These are phyloP conservation scores for Neonectria faginata DNA, from an alignment of 2,329 filamentous ascomycete species.

Conservation along the genomic window DNA sequence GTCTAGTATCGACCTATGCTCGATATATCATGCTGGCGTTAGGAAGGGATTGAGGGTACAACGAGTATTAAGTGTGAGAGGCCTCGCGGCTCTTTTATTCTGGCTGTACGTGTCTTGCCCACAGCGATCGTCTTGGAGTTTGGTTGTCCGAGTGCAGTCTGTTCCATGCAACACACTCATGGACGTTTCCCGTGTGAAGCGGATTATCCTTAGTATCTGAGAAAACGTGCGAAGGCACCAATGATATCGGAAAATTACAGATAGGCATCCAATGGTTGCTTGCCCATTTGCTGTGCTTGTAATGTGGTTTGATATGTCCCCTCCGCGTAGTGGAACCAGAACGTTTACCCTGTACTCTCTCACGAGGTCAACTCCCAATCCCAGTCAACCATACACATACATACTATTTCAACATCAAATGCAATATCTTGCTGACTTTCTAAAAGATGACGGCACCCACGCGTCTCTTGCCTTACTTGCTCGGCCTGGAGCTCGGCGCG, in stretches of 20 bases:
- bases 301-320: neutral
- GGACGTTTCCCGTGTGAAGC: neutral
- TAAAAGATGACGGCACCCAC: slow-evolving; percentile 55
- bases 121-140: slow-evolving; percentile 5
- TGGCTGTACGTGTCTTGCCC: neutral
- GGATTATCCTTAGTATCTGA: neutral
- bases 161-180: neutral
- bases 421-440: no score
- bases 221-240: no score
- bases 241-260: neutral
- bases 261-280: no score
- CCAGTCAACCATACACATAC: slow-evolving; percentile 4
- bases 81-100: neutral
- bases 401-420: neutral
- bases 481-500: slow-evolving; percentile 82
- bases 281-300: neutral
- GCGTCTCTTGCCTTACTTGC: slow-evolving; percentile 81
- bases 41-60: neutral
- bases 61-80: neutral
- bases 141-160: neutral
- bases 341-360: slow-evolving; percentile 21
- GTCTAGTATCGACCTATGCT: slow-evolving; percentile 6
- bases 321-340: slow-evolving; percentile 13
- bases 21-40: slow-evolving; percentile 32
- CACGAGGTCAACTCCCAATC: slow-evolving; percentile 11